Conservation (phyloP, 768 basidiomycete genomes). For the Antrodiella citrinella region DNA sequence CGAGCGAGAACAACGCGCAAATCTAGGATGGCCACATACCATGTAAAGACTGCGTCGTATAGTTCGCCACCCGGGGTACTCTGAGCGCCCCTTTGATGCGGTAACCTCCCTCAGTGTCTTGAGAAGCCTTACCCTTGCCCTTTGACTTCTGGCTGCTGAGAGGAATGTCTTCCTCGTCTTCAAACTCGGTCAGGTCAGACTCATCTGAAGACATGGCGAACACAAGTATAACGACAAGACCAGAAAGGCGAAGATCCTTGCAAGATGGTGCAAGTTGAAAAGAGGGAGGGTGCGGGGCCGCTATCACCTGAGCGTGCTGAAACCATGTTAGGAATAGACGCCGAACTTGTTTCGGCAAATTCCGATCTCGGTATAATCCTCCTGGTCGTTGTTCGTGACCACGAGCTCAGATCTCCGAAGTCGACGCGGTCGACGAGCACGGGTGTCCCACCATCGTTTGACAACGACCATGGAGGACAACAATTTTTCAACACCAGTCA, state of each 20-base stretch:
- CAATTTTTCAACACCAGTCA: constrained; percentile 19
- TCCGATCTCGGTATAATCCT: no score
- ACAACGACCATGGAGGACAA: constrained; percentile 14
- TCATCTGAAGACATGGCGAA: constrained; percentile 13
- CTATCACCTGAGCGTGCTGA: background rate
- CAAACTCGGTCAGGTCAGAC: constrained; percentile 23
- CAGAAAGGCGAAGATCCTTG: background rate
- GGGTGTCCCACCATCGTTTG: no score
- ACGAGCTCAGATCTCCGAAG: no score
- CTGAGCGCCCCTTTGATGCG: constrained; percentile 18
- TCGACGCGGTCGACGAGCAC: no score
- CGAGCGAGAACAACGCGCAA: no score
- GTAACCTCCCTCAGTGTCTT: constrained; percentile 7
- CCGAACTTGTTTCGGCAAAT: no score
- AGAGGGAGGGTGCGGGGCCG: background rate
- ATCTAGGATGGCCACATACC: constrained; percentile 22
- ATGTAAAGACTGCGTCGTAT: constrained; percentile 25
- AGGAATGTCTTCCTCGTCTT: constrained; percentile 13
- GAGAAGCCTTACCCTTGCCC: constrained; percentile 3
- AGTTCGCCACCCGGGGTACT: constrained; percentile 20
- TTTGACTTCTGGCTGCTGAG: background rate
- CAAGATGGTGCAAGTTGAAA: background rate
- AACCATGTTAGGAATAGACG: no score
- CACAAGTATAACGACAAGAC: constrained; percentile 1
- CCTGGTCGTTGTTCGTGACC: no score